Conservation (phyloP, 352 stramenopile genomes). For the Globisporangium parvum region DNA sequence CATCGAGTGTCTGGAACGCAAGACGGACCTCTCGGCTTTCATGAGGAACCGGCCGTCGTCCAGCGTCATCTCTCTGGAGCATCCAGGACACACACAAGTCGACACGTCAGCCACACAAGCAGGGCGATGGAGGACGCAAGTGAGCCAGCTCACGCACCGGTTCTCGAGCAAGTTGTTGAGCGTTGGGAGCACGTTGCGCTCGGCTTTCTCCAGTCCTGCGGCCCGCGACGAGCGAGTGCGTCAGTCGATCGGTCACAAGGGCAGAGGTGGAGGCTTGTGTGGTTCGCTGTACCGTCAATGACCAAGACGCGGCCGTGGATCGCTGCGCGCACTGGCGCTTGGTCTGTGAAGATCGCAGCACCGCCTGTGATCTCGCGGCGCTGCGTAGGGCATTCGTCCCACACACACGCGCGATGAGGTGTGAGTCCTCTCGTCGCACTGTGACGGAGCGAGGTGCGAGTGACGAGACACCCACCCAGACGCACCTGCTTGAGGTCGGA, state of each 20-base stretch:
- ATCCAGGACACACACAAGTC: background rate
- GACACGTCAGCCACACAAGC: background rate
- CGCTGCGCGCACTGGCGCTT: conserved; percentile 91
- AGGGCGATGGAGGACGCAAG: background rate
- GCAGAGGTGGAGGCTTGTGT: too few species aligned
- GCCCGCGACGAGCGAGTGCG: background rate
- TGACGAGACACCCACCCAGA: background rate
- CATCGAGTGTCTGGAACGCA: background rate
- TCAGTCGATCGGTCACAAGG: background rate
- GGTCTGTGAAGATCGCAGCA: conserved; percentile 84
- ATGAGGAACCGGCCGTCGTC: conserved; percentile 94
- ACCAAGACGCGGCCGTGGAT: conserved; percentile 91
- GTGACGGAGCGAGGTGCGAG: background rate
- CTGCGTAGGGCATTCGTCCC: conserved; percentile 15
- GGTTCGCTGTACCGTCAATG: conserved; percentile 77
- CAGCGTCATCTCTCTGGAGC: conserved; percentile 85
- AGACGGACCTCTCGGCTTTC: conserved; percentile 66
- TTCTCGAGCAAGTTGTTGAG: conserved; percentile 98
- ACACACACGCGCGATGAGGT: background rate
- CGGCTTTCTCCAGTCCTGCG: conserved; percentile 89
- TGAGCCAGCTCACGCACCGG: conserved; percentile 28
- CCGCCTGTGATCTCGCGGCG: conserved; percentile 64
- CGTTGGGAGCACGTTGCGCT: conserved; percentile 96
- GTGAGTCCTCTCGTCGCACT: background rate
- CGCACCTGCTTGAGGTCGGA: conserved; percentile 85